Evolutionary conservation across 169 alveolate species (phyloP).

Genomic region (Theileria orientalis): DNA sequence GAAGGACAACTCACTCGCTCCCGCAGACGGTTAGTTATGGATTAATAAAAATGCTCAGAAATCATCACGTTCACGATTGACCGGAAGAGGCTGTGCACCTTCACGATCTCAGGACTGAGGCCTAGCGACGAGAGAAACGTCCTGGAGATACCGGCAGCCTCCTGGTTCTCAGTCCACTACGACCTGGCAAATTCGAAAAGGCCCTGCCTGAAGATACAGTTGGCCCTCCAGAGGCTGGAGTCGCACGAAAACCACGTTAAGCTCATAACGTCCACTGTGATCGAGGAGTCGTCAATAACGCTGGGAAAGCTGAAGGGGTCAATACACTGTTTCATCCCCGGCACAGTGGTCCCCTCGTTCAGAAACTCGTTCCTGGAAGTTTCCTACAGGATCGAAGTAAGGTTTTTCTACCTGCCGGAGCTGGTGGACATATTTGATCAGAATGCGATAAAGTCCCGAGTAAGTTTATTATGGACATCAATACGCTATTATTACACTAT

Average conservation of each 20-base stretch:
- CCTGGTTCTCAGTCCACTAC: constrained; percentile 51
- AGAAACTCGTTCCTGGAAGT: constrained; percentile 17
- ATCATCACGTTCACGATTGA: constrained; percentile 24
- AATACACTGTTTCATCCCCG: constrained; percentile 25
- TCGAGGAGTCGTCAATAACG: constrained; percentile 32
- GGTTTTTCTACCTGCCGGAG: constrained; percentile 33
- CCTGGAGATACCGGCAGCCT: constrained; percentile 28
- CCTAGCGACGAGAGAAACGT: constrained; percentile 7
- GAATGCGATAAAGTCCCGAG: constrained; percentile 11
- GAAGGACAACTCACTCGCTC: no score
- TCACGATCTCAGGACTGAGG: constrained; percentile 37
- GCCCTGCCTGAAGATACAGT: constrained; percentile 37
- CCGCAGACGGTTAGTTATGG: background rate
- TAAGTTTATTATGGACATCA: background rate
- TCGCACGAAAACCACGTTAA: background rate
- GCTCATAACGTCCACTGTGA: background rate
- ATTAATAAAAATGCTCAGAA: constrained; percentile 3
- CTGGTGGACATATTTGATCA: background rate
- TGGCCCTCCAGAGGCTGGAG: constrained; percentile 29
- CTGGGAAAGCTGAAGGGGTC: constrained; percentile 44
- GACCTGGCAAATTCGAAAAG: constrained; percentile 34
- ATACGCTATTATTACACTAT: no score
- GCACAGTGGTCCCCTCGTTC: constrained; percentile 41
- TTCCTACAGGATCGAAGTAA: constrained; percentile 37
- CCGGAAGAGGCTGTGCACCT: constrained; percentile 42